phyloP scores from a whole-genome alignment of 2,329 filamentous ascomycete genomes.

The Aspergillus sp. region DNA sequence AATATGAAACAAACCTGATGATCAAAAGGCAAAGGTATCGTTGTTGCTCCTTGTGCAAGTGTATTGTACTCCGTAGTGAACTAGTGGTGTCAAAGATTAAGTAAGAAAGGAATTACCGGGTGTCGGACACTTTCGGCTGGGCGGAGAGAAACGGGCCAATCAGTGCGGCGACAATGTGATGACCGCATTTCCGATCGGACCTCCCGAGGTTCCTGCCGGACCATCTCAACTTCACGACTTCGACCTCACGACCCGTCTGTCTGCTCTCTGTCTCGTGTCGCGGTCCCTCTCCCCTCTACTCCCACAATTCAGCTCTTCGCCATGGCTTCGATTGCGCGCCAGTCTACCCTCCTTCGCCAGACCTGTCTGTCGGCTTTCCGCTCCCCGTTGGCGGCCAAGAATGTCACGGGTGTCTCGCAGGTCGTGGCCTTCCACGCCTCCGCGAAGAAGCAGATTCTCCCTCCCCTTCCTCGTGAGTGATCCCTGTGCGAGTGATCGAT shows the following conservation, averaged over 20 bases:
- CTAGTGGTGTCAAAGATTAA: not conserved
- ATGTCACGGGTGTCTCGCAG: slow-evolving; percentile 43
- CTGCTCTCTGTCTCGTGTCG: slow-evolving; percentile 8
- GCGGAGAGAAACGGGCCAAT: slow-evolving; percentile 34
- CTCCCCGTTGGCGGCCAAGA: slow-evolving; percentile 33
- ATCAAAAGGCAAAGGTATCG: too few relatives aligned
- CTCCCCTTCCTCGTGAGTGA: slow-evolving; percentile 77
- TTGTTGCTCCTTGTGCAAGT: too few relatives aligned
- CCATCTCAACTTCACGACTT: slow-evolving; percentile 26
- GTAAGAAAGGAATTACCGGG: slow-evolving; percentile 13
- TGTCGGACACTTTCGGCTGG: slow-evolving; percentile 40
- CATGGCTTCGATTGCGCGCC: slow-evolving; percentile 43
- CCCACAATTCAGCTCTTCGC: slow-evolving; percentile 19
- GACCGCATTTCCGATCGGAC: slow-evolving; percentile 37
- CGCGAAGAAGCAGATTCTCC: slow-evolving; percentile 70
- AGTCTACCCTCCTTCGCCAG: slow-evolving; percentile 36
- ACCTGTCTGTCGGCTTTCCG: slow-evolving; percentile 33
- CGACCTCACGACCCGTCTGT: slow-evolving; percentile 1
- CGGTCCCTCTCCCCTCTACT: slow-evolving; percentile 10
- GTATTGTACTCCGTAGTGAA: too few relatives aligned
- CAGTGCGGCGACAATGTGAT: slow-evolving; percentile 34
- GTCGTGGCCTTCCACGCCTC: slow-evolving; percentile 86
- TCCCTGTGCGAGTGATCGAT: not conserved
- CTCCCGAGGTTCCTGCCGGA: slow-evolving; percentile 34
- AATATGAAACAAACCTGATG: too few relatives aligned